Percentiles rank a stretch among this genome's conserved stretches.
These are phyloP conservation scores for Candida anutae DNA, from an alignment of 1,139 yeast genomes.

Conservation along the genomic window DNA sequence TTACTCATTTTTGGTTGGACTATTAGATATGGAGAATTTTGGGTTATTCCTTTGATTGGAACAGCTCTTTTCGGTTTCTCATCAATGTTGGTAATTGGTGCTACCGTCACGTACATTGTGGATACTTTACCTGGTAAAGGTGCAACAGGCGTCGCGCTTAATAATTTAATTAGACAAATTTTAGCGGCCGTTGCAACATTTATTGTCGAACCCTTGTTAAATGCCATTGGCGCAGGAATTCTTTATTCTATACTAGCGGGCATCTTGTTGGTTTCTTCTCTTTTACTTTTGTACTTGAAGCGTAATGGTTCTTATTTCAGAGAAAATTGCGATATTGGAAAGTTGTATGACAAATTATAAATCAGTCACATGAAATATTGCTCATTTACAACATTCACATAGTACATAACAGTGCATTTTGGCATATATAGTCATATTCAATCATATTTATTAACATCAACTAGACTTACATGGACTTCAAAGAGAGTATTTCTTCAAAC, in stretches of 20 bases:
- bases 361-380: neutral
- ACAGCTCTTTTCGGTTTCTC: slow-evolving; percentile 78
- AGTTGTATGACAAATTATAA: slow-evolving; percentile 39
- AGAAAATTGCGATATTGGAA: slow-evolving; percentile 54
- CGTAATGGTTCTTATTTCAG: slow-evolving; percentile 56
- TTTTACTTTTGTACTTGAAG: slow-evolving; percentile 44
- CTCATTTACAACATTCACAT: neutral
- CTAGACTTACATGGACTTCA: too few relatives aligned
- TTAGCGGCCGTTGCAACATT: slow-evolving; percentile 75
- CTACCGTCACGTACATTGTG: slow-evolving; percentile 72
- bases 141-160: slow-evolving; percentile 82
- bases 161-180: slow-evolving; percentile 64
- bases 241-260: slow-evolving; percentile 62
- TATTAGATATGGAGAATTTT: slow-evolving; percentile 52
- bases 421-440: too few relatives aligned
- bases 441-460: too few relatives aligned
- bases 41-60: slow-evolving; percentile 75
- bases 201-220: slow-evolving; percentile 58
- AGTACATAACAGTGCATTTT: too few relatives aligned
- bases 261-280: slow-evolving; percentile 37
- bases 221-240: slow-evolving; percentile 64
- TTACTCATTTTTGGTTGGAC: slow-evolving; percentile 80
- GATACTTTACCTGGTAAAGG: slow-evolving; percentile 86
- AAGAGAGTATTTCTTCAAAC: slow-evolving; percentile 28
- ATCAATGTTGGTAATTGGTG: slow-evolving; percentile 77